Base-by-base conservation (phyloP, 176 grass and related monocot species). In the Aegilops bicornis region DNA sequence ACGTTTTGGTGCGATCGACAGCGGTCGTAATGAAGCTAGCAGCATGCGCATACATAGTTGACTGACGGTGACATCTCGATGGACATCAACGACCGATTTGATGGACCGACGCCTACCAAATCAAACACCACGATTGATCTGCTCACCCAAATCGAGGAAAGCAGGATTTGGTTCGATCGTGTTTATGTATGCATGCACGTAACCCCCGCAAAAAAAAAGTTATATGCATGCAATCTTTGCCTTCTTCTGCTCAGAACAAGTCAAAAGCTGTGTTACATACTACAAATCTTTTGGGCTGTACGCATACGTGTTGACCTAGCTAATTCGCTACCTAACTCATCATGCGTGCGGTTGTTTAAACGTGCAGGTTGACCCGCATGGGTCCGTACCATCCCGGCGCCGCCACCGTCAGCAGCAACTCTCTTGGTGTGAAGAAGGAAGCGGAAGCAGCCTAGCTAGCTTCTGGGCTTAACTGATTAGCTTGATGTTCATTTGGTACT, bases 331-430 rank as follows among this genome's bases (percentile, higher is more conserved):
- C 72, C 15, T 14, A 67, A 22, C 8, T 37, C 17, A 20, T 39
- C 29, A 5, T 22, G 50, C 50, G 16, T 54, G 16, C 2, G 24
- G 42, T 82, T 43, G 10, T 69, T 85, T 79, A 54, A 75, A 86
- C 82, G 77, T 92, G 94, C 88, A 97, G 94, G 83, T 71, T 94
- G 82, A 90, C 77, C 1, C 17, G 39, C 37, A 6, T 69, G 45
- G 65, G 88, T 7, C 94, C 94, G 1, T 97, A 94, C 31, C 78
- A 79, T 61, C 43, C 64, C 43, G 43, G 10, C 10, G 24, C 11
- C 42, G 43, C 36, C 37, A 12, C 7, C 56, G 4, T 2, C 50
- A 15, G 30, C 47, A 19, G 1, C 32, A 82, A 82, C 58, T 12
- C n/a, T 4, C 64, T 77, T 7, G 14, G 13, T 37, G 82, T 85